phyloP scores from a whole-genome alignment of 257 asterid species.

The Solanum neorickii region DNA sequence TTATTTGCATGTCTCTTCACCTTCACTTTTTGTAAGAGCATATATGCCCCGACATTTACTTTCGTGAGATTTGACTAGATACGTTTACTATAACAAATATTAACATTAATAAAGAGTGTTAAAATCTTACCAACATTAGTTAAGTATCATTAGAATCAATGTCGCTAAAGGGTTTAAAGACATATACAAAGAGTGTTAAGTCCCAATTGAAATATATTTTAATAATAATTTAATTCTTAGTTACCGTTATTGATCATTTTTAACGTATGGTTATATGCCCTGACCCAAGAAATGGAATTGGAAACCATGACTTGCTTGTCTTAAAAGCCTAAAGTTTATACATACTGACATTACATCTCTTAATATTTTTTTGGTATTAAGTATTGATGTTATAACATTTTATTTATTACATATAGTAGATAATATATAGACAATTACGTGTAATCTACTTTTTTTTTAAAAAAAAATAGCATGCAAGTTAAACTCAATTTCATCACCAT shows the following conservation, averaged over 20 bases:
- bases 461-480: background rate
- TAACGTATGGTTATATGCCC: fast-evolving
- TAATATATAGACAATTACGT: background rate
- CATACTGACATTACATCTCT: background rate
- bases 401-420: background rate
- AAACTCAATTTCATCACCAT: background rate
- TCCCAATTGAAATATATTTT: no score
- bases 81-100: background rate
- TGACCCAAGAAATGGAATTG: background rate
- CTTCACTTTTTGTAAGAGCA: background rate
- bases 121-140: no score
- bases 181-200: no score
- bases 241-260: no score
- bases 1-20: background rate
- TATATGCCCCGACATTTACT: background rate
- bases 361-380: background rate
- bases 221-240: no score
- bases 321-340: background rate
- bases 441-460: background rate
- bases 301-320: background rate
- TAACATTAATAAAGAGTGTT: no score
- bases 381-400: background rate
- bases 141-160: no score
- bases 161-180: no score
- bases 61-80: background rate